Evolutionary conservation across 2,329 filamentous ascomycete genomes (phyloP), one percentile per base, ranked within the genome.

Genomic region (Chaetothyriales sp.): DNA sequence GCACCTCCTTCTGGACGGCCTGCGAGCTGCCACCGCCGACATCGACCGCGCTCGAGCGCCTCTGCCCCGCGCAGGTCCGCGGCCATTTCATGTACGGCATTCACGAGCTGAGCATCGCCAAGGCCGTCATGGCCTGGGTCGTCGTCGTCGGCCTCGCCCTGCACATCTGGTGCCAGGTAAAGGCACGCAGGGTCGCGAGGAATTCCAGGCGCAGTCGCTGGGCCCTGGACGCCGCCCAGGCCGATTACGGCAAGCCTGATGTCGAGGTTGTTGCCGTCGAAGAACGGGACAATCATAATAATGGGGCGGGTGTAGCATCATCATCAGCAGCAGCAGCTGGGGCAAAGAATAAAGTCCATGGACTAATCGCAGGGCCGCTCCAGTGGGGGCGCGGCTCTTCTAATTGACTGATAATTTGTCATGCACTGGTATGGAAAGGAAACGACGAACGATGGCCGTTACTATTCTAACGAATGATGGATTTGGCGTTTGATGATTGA

Each of bases 31-130:
- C 53, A 5, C 39, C 53, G 6, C 51, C 53, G 39, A 25, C 20
- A 7, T 20, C 36, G 32, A 51, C 68, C 46, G 68, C 67, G 53
- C 66, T 66, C 65, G 68, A 71, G 55, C 66, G 67, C 4, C 68
- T 72, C 51, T 72, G 71, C 2, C 70, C 70, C 49, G 66, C 70
- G 55, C 71, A 71, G 3, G 68, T 71, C 43, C 67, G 65, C 5
- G 70, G 69, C 63, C 70, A 72, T 45, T 55, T 58, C 49, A 60
- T 60, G 58, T 57, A 55, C 48, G 58, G 58, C 22, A 55, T 60
- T 43, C 53, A 55, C 44, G 56, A 58, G 47, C 56, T 57, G 4
- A 56, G 53, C 48, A 53, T 58, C 22, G 56, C 52, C 22, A 57
- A 55, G 25, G 51, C 50, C 5, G 55, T 49, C 36, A 26, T 60